Evolutionary conservation across 768 basidiomycete genomes (phyloP), one percentile per base, ranked within the genome.

Genomic region (Hericium alpestre): DNA sequence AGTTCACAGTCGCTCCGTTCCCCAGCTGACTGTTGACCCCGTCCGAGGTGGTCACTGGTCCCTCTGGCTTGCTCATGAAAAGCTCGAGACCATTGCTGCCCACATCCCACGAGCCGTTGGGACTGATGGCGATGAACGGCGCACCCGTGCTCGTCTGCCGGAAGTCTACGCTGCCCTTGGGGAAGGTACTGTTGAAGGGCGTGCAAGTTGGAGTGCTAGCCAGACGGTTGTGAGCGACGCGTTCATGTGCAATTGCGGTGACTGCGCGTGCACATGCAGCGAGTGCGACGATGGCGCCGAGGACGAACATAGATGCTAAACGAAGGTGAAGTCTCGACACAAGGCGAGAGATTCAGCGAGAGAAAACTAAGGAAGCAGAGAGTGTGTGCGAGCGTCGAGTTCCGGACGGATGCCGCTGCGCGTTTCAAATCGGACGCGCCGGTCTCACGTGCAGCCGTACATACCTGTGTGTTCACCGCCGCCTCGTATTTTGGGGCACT

Each of bases 1-100:
- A 73, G 62, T 76, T 75, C 15, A 74, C 56, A 7, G 74, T 75
- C 1, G 74, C 73, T 3, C 73, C 73, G 16, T 67, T 66, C 1
- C 65, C 71, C 15, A 71, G 57, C 52, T 70, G 67, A 65, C 72
- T 64, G 56, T 76, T 75, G 20, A 69, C 66, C 4, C 70, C 68
- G 13, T 64, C 61, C n/a, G 66, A 66, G 25, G 66, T 71, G 22
- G 57, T 64, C 20, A 74, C 62, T 38, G 54, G 49, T 11, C 72
- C 71, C 0, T 48, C 48, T 1, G 74, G 74, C 55, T 61, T 67
- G 18, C 64, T 49, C 51, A 76, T 56, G 54, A 62, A 73, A 20
- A 75, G 59, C 27, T 69, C 57, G 25, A 76, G 61, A 6, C 71
- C 72, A 23, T 62, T 58, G 12, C 56, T 50, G 16, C 46, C 57